Conservation (phyloP, 306 rosid species). For the Lupinus albus region DNA sequence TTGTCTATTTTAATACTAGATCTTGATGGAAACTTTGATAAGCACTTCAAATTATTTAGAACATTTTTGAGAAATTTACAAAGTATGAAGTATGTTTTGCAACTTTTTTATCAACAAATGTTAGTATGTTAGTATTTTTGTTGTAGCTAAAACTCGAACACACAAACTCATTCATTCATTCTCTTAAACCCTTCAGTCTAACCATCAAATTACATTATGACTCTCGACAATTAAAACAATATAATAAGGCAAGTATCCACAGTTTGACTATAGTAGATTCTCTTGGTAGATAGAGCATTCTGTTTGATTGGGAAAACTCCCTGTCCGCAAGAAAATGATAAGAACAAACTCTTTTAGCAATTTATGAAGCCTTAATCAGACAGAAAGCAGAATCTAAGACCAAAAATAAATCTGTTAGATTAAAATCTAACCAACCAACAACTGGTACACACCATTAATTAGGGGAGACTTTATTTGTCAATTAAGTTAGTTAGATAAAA, state of each 20-base stretch:
- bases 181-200: too few species aligned
- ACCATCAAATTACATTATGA: too few species aligned
- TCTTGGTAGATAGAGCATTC: neutral
- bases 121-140: too few species aligned
- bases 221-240: too few species aligned
- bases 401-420: too few species aligned
- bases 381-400: neutral
- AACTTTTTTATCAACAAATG: too few species aligned
- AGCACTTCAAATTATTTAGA: neutral
- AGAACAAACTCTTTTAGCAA: neutral
- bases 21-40: slow-evolving; percentile 1
- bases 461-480: too few species aligned
- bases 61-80: slow-evolving; percentile 14
- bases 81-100: slow-evolving; percentile 34
- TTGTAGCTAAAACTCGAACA: too few species aligned
- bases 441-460: neutral
- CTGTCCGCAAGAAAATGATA: neutral
- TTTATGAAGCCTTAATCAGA: neutral
- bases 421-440: neutral
- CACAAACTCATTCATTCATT: too few species aligned
- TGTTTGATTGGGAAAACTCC: neutral
- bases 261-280: slow-evolving; percentile 14
- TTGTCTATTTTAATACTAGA: too few species aligned
- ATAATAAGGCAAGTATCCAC: slow-evolving; percentile 1
- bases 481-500: too few species aligned